phyloP scores from a whole-genome alignment of 1,139 yeast species.

The Geotrichum bryndzae region DNA sequence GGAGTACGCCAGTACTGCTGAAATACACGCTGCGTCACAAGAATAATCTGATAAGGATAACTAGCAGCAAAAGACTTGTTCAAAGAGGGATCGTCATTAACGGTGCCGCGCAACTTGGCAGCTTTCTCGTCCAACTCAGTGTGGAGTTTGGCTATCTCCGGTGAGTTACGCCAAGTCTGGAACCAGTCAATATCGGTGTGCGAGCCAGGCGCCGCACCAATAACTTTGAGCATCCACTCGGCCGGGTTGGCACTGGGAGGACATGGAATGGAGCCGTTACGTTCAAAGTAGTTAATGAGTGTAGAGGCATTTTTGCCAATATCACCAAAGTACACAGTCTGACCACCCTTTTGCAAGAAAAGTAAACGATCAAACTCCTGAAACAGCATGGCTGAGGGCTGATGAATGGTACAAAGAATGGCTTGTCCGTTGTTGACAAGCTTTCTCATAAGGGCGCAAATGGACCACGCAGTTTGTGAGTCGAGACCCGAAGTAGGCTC shows the following conservation, averaged over 20 bases:
- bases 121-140: conserved; percentile 29
- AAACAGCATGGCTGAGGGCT: conserved; percentile 71
- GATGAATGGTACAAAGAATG: conserved; percentile 75
- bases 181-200: conserved; percentile 58
- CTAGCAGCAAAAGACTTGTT: conserved; percentile 38
- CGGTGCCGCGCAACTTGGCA: conserved; percentile 22
- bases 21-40: conserved; percentile 49
- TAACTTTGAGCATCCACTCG: conserved; percentile 76
- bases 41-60: conserved; percentile 43
- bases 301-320: conserved; percentile 59
- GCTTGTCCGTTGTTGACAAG: conserved; percentile 78
- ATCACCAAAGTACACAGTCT: conserved; percentile 76
- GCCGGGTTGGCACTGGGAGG: conserved; percentile 72
- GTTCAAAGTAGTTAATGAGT: conserved; percentile 63
- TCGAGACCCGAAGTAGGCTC: conserved; percentile 93
- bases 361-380: conserved; percentile 72
- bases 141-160: conserved; percentile 44
- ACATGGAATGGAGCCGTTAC: conserved; percentile 58
- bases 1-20: conserved; percentile 77
- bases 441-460: conserved; percentile 67
- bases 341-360: conserved; percentile 68
- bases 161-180: conserved; percentile 59
- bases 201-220: conserved; percentile 78
- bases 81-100: conserved; percentile 14
- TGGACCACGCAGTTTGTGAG: conserved; percentile 88